These are phyloP conservation scores for Capsicum rhomboideum DNA, from an alignment of 257 asterid genomes.

Conservation along the genomic window DNA sequence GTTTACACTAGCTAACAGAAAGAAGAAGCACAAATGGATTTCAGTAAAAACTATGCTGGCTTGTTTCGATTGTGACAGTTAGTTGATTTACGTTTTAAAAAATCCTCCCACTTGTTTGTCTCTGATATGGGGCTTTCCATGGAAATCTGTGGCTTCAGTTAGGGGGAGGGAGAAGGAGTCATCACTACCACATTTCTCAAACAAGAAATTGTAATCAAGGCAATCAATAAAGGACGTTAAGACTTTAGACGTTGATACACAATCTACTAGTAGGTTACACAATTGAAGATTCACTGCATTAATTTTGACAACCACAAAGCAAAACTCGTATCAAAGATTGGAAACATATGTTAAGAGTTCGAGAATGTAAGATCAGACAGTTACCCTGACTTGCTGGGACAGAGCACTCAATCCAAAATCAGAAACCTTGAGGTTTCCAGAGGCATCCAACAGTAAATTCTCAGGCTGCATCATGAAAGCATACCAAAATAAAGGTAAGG, in stretches of 20 bases:
- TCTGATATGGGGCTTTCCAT: background rate
- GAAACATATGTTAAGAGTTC: background rate
- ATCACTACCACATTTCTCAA: background rate
- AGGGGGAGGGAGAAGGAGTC: background rate
- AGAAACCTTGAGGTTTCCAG: slow-evolving; percentile 84
- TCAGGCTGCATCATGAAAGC: slow-evolving; percentile 57
- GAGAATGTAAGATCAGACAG: background rate
- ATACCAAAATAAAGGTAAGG: background rate
- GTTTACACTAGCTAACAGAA: background rate
- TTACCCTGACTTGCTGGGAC: slow-evolving; percentile 95
- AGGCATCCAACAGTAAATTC: slow-evolving; percentile 69
- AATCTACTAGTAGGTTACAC: background rate
- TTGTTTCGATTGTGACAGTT: background rate
- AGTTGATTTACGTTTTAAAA: background rate
- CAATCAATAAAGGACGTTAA: background rate
- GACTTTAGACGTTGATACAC: background rate
- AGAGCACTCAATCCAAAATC: slow-evolving; percentile 97
- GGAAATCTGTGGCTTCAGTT: background rate
- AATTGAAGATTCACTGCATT: background rate
- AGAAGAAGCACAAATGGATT: background rate
- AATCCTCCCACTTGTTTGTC: background rate
- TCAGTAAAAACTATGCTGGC: background rate
- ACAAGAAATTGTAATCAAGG: background rate
- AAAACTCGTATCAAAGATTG: background rate
- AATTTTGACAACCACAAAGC: background rate